Evolutionary conservation across 192 early-diverging fungal species (phyloP).

Genomic region (Phycomyces blakesleeanus): DNA sequence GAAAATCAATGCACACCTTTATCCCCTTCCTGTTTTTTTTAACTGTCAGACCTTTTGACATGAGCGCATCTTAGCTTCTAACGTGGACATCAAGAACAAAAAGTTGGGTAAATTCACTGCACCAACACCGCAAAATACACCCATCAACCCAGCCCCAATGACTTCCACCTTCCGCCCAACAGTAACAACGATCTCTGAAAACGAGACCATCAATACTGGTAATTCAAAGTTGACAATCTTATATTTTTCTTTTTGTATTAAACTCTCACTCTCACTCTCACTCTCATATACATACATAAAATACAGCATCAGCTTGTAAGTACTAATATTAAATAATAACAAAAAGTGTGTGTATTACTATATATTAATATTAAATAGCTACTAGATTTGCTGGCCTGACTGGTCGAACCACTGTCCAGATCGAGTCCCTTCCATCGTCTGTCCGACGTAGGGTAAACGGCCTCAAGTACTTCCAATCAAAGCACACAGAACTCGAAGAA

Average conservation of each 20-base stretch:
- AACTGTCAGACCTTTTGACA: too few species aligned
- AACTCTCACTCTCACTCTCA: too few species aligned
- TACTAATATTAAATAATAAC: too few species aligned
- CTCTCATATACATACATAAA: too few species aligned
- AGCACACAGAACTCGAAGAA: constrained; percentile 83
- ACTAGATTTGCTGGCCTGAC: constrained; percentile 1
- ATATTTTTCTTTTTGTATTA: too few species aligned
- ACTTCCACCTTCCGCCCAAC: constrained; percentile 44
- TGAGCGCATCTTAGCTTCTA: background rate
- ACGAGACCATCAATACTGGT: constrained; percentile 39
- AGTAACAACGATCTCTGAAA: constrained; percentile 45
- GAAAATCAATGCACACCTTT: too few species aligned
- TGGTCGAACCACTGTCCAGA: constrained; percentile 6
- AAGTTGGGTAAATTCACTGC: constrained; percentile 45
- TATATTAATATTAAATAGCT: background rate
- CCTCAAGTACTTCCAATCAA: constrained; percentile 83
- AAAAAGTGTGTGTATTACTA: too few species aligned
- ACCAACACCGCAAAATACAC: constrained; percentile 56
- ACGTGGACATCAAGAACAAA: constrained; percentile 47
- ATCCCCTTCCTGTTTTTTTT: too few species aligned
- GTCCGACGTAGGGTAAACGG: constrained; percentile 86
- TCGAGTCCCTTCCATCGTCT: constrained; percentile 54
- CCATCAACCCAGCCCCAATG: constrained; percentile 52
- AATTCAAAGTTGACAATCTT: constrained; percentile 6
- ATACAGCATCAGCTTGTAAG: too few species aligned